Conservation (phyloP, 139 green algal species). For the Chlamydomonas applanata region DNA sequence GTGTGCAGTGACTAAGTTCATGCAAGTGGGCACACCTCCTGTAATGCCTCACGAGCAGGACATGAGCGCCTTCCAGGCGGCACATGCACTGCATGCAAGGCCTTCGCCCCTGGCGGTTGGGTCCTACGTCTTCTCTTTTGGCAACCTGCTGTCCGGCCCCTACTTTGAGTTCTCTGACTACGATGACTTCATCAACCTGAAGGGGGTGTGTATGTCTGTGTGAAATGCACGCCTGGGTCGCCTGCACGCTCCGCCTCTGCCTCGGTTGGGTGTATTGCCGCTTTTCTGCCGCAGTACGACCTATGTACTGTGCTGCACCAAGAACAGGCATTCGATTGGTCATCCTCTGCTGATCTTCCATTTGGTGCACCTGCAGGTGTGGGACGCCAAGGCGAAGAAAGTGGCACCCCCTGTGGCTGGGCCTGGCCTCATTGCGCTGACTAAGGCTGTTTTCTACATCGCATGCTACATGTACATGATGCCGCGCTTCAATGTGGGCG, state of each 20-base stretch:
- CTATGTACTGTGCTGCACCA: too few relatives aligned
- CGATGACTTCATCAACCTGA: constrained; percentile 63
- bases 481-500: background rate
- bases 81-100: constrained; percentile 21
- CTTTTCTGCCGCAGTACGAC: too few relatives aligned
- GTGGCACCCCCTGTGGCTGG: background rate
- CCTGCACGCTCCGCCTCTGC: too few relatives aligned
- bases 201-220: constrained; percentile 36
- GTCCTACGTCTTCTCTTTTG: constrained; percentile 73
- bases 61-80: constrained; percentile 32
- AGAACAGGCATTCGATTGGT: too few relatives aligned
- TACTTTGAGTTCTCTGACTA: constrained; percentile 80
- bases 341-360: too few relatives aligned
- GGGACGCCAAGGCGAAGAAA: background rate
- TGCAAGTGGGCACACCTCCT: too few relatives aligned
- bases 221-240: too few relatives aligned
- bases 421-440: background rate
- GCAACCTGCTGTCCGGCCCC: constrained; percentile 83
- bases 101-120: constrained; percentile 68
- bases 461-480: constrained; percentile 16
- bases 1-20: too few relatives aligned
- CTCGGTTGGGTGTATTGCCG: too few relatives aligned
- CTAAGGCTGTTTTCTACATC: constrained; percentile 13
- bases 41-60: too few relatives aligned
- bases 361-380: too few relatives aligned